These are phyloP conservation scores for Pelomyxa schiedti DNA, from an alignment of 78 protist species.

Conservation along the genomic window DNA sequence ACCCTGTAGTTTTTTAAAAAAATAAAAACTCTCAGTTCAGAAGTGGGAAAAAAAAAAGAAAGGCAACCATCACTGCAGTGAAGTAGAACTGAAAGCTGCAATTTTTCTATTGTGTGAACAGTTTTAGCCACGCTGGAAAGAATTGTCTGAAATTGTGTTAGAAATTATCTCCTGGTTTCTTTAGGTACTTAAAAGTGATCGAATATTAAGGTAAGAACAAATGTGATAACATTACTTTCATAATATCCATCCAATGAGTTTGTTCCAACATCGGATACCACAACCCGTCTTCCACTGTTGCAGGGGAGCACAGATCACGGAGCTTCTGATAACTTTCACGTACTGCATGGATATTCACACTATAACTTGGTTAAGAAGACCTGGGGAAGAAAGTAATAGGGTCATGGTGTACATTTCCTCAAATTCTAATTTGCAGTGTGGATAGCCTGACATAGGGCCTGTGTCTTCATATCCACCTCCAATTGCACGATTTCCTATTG, in stretches of 20 bases:
- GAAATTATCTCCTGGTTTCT: too few relatives aligned
- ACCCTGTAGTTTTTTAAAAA: background rate
- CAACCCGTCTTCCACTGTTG: background rate
- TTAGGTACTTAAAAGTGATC: background rate
- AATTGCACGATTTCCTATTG: conserved; percentile 46
- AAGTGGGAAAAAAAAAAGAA: background rate
- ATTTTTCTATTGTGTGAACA: conserved; percentile 39
- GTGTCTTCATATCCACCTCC: conserved; percentile 75
- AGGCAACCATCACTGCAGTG: conserved; percentile 34
- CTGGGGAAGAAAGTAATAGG: background rate
- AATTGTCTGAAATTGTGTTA: too few relatives aligned
- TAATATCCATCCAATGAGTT: conserved; percentile 50
- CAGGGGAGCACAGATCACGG: background rate
- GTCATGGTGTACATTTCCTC: conserved; percentile 19
- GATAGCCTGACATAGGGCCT: conserved; percentile 37
- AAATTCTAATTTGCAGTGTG: conserved; percentile 31
- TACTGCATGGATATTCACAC: conserved; percentile 77
- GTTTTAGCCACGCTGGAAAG: conserved; percentile 26
- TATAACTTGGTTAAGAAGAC: background rate
- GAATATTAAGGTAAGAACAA: background rate
- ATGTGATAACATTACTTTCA: conserved; percentile 22
- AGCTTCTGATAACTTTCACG: conserved; percentile 35
- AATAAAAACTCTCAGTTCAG: background rate
- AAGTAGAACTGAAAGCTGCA: conserved; percentile 37
- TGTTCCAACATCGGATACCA: conserved; percentile 41